These are phyloP conservation scores for Calonectria ilicicola DNA, from an alignment of 2,329 filamentous ascomycete genomes.

Conservation along the genomic window DNA sequence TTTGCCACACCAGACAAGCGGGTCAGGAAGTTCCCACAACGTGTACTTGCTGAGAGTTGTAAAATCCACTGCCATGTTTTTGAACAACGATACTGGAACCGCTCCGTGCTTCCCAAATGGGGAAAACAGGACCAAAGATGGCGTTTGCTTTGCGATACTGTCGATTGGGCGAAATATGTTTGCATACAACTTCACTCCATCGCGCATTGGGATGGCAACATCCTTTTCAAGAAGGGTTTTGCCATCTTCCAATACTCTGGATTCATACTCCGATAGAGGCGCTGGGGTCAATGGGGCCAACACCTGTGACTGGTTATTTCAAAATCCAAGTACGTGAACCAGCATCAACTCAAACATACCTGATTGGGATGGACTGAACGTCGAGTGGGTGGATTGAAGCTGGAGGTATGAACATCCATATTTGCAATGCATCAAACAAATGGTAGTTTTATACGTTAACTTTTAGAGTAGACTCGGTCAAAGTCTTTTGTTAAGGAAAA, in stretches of 20 bases:
- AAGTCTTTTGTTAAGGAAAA: background rate
- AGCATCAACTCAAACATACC: background rate
- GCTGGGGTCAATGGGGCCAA: background rate
- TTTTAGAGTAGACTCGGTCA: too few relatives aligned
- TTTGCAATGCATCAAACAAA: background rate
- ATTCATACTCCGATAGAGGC: background rate
- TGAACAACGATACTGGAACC: background rate
- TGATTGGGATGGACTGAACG: background rate
- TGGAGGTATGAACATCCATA: background rate
- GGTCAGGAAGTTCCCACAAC: background rate
- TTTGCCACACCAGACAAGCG: background rate
- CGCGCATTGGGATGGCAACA: background rate
- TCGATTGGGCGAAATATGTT: background rate
- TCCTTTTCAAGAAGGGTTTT: slow-evolving; percentile 3
- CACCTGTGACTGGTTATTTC: background rate
- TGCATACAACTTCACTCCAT: background rate
- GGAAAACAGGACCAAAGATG: background rate
- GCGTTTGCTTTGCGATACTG: background rate
- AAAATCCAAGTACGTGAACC: background rate
- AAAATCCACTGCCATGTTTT: slow-evolving; percentile 3
- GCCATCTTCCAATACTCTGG: background rate
- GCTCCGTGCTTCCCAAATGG: background rate
- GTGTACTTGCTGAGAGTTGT: background rate
- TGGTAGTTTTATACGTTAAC: too few relatives aligned
- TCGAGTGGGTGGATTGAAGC: background rate